Percentiles rank a stretch among this genome's conserved stretches.
These are phyloP conservation scores for Pythium angustatum DNA, from an alignment of 352 stramenopile genomes.

Conservation along the genomic window DNA sequence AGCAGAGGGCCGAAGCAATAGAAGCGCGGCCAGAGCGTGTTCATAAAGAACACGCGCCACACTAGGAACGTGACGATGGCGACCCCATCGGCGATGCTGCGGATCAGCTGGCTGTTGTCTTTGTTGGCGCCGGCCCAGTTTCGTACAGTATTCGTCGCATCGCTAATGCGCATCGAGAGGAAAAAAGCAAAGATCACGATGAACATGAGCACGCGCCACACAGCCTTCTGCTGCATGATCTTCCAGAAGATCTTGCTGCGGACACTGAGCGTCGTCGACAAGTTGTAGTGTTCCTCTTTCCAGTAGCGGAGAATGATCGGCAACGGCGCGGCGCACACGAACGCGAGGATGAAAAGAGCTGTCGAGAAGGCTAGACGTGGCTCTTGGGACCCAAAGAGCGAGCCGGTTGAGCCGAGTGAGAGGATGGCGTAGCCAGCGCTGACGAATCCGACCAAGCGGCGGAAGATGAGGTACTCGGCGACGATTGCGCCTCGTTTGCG, in stretches of 20 bases:
- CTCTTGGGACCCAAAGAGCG: neutral
- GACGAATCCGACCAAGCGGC: constrained; percentile 28
- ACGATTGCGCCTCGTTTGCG: constrained; percentile 31
- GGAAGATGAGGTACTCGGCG: constrained; percentile 42
- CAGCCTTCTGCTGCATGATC: constrained; percentile 51
- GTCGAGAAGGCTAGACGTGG: constrained; percentile 32
- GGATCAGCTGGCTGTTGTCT: constrained; percentile 40
- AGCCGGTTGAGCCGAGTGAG: constrained; percentile 14
- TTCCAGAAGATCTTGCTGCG: constrained; percentile 44
- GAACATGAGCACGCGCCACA: constrained; percentile 46
- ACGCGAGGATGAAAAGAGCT: constrained; percentile 34
- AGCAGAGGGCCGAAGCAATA: constrained; percentile 36
- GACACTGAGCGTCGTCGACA: constrained; percentile 36
- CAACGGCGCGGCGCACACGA: constrained; percentile 34
- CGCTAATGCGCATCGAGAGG: constrained; percentile 33
- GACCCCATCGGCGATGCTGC: constrained; percentile 32
- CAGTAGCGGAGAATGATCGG: constrained; percentile 37
- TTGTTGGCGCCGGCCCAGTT: constrained; percentile 27
- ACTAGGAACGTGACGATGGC: constrained; percentile 34
- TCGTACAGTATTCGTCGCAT: constrained; percentile 23
- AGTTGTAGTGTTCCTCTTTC: constrained; percentile 40
- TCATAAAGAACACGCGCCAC: constrained; percentile 44
- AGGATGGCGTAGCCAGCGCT: constrained; percentile 23
- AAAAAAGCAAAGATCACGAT: constrained; percentile 46
- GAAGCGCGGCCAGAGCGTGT: constrained; percentile 35